These are phyloP conservation scores for Lathyrus tuberosus DNA, from an alignment of 306 rosid species.

Conservation along the genomic window DNA sequence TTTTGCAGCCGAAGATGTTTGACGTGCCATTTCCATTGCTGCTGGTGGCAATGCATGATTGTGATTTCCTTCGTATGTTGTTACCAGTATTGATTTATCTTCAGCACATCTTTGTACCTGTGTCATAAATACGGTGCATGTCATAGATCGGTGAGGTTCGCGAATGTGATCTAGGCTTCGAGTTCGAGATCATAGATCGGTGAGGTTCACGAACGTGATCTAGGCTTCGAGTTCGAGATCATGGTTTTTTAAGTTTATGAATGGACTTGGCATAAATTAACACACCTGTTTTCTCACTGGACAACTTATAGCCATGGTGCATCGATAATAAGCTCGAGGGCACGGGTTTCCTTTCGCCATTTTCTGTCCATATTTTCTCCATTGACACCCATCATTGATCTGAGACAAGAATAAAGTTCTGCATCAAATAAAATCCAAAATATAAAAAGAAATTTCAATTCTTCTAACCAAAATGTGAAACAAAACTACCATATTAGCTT, in stretches of 20 bases:
- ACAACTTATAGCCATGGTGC: conserved; percentile 96
- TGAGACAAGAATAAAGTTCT: conserved; percentile 24
- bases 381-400: conserved; percentile 96
- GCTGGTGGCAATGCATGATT: conserved; percentile 91
- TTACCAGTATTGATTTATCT: conserved; percentile 68
- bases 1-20: conserved; percentile 75
- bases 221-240: background rate
- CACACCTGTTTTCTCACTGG: conserved; percentile 89
- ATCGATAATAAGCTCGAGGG: conserved; percentile 94
- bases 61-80: conserved; percentile 94
- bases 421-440: background rate
- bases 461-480: conserved; percentile 1
- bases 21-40: conserved; percentile 83
- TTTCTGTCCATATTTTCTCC: conserved; percentile 96
- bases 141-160: background rate
- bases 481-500: conserved; percentile 68
- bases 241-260: background rate
- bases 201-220: background rate
- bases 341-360: conserved; percentile 98
- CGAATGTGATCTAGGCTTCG: background rate
- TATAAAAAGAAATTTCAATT: background rate
- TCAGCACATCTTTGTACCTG: conserved; percentile 74
- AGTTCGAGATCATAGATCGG: background rate
- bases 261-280: background rate
- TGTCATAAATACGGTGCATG: background rate